Percentiles rank a stretch among this genome's conserved stretches.
Conservation (phyloP, 306 rosid species). For the Dicorynia guianensis region DNA sequence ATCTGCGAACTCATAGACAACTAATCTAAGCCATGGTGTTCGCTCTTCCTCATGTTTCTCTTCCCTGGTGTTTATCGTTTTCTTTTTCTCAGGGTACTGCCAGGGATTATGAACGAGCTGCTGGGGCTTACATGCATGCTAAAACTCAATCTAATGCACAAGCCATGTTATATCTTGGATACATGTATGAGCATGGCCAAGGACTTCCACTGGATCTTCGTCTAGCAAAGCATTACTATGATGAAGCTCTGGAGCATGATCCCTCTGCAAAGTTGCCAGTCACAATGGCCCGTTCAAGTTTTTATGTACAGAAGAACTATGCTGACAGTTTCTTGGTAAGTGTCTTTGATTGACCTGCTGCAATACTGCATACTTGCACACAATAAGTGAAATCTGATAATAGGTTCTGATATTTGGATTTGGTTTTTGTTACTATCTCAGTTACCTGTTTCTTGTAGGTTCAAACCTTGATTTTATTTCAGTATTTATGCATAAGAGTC, state of each 20-base stretch:
- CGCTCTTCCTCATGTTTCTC: constrained; percentile 10
- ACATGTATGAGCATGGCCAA: constrained; percentile 96
- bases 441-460: no score
- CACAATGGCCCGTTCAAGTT: constrained; percentile 78
- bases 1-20: constrained; percentile 20
- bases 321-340: constrained; percentile 82
- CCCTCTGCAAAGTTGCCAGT: constrained; percentile 86
- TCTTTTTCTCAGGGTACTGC: constrained; percentile 72
- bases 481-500: no score
- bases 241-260: constrained; percentile 84
- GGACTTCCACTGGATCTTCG: constrained; percentile 93
- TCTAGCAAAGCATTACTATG: constrained; percentile 95
- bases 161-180: constrained; percentile 98
- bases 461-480: no score
- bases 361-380: constrained; percentile 16
- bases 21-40: constrained; percentile 31
- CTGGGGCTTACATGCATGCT: constrained; percentile 97
- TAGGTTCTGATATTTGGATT: background rate
- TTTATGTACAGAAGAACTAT: constrained; percentile 88
- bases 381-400: constrained; percentile 3
- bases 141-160: constrained; percentile 88
- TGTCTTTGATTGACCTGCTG: constrained; percentile 34
- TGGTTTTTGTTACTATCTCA: no score
- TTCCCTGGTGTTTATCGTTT: constrained; percentile 14
- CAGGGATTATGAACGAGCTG: constrained; percentile 92